A percentile compares a stretch with the other conserved stretches of the same genome.
Conservation (phyloP, 805 yeast species). For the Saccharomyces eubayanus region DNA sequence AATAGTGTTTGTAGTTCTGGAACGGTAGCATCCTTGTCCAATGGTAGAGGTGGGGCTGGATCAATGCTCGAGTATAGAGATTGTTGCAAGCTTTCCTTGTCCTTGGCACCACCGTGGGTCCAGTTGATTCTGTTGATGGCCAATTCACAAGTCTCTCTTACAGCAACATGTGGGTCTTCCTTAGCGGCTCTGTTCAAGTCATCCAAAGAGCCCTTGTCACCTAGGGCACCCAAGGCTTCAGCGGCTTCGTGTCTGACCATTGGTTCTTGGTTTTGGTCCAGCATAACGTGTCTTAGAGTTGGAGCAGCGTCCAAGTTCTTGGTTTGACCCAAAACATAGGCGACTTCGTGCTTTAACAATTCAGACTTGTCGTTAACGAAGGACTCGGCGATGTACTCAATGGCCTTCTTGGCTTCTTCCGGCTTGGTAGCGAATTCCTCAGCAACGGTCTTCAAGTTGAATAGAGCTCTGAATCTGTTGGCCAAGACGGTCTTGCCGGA, state of each 20-base stretch:
- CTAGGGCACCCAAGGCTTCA: conserved; percentile 95
- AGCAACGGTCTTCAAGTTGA: conserved; percentile 81
- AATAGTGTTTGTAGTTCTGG: conserved; percentile 58
- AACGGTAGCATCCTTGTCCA: conserved; percentile 44
- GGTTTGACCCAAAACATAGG: conserved; percentile 94
- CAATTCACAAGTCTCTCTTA: conserved; percentile 94
- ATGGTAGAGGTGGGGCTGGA: conserved; percentile 96
- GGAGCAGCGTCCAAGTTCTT: conserved; percentile 74
- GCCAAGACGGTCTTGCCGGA: conserved; percentile 46
- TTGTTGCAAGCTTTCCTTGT: conserved; percentile 60
- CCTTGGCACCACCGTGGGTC: conserved; percentile 52
- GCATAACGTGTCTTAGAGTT: conserved; percentile 61
- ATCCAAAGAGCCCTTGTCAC: conserved; percentile 64
- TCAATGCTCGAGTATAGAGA: conserved; percentile 83
- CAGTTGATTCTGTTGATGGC: conserved; percentile 92
- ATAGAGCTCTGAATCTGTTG: conserved; percentile 85
- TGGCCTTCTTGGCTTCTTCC: conserved; percentile 53
- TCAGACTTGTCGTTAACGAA: conserved; percentile 68
- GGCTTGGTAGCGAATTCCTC: conserved; percentile 51
- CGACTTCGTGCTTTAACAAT: conserved; percentile 92
- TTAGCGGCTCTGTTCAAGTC: conserved; percentile 54
- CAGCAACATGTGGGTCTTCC: conserved; percentile 77
- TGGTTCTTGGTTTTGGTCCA: conserved; percentile 62
- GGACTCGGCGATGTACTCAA: conserved; percentile 77
- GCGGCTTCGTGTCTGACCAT: conserved; percentile 99